These are phyloP conservation scores for Russula virescens DNA, from an alignment of 768 basidiomycete species.

Conservation along the genomic window DNA sequence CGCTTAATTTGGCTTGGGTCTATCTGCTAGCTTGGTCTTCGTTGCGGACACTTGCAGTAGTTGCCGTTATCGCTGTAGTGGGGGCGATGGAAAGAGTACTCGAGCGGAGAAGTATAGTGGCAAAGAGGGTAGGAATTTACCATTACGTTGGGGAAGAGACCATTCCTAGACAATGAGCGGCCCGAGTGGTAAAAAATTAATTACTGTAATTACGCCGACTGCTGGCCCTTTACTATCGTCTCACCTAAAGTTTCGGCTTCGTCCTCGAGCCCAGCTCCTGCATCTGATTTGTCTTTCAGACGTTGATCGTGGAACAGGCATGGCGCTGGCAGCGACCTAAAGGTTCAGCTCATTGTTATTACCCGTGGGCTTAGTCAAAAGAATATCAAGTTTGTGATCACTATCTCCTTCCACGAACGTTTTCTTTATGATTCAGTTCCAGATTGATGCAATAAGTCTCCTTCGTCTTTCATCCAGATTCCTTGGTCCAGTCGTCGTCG, in stretches of 20 bases:
- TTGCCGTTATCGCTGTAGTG: no score
- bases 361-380: slow-evolving; percentile 1
- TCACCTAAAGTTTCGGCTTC: not conserved
- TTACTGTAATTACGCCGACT: no score
- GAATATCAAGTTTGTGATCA: slow-evolving; percentile 15
- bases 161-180: no score
- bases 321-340: not conserved
- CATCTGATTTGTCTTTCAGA: not conserved
- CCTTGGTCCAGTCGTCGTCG: not conserved
- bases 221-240: slow-evolving; percentile 15
- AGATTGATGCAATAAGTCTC: slow-evolving; percentile 3
- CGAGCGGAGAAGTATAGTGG: no score
- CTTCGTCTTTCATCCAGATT: not conserved
- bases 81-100: no score
- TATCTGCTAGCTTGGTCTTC: no score
- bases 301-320: not conserved
- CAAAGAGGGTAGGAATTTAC: no score
- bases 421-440: not conserved
- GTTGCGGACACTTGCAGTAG: no score
- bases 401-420: not conserved
- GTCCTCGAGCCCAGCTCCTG: not conserved
- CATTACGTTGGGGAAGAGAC: no score
- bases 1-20: no score
- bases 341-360: slow-evolving; percentile 8
- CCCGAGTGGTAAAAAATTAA: no score